Conservation (phyloP, 2,329 filamentous ascomycete genomes). For the Verticillium nonalfalfae region DNA sequence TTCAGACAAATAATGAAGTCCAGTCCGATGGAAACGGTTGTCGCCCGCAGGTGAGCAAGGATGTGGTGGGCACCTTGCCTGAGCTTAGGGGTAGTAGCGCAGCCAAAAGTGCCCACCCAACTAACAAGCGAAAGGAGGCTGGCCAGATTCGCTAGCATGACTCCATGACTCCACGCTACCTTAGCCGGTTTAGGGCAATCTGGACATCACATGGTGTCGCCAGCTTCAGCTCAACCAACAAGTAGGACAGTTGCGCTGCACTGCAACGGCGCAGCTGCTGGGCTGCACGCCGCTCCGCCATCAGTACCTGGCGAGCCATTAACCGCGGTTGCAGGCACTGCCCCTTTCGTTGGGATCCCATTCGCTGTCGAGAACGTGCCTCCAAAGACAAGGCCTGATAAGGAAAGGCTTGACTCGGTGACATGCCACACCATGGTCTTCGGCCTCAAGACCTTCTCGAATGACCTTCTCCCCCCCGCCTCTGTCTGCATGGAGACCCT, state of each 20-base stretch:
- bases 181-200: neutral
- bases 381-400: neutral
- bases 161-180: too few relatives aligned
- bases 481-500: neutral
- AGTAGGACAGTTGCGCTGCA: neutral
- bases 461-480: neutral
- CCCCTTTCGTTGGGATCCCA: neutral
- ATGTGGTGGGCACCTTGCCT: too few relatives aligned
- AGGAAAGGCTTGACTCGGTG: neutral
- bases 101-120: too few relatives aligned
- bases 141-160: too few relatives aligned
- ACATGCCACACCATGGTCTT: neutral
- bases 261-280: neutral
- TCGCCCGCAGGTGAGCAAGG: too few relatives aligned
- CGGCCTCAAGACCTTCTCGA: neutral
- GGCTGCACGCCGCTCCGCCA: neutral
- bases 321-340: neutral
- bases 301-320: neutral
- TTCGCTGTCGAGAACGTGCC: neutral
- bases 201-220: neutral
- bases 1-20: too few relatives aligned
- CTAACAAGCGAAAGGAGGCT: too few relatives aligned
- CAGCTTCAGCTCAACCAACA: neutral
- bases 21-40: too few relatives aligned
- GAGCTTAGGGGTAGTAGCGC: too few relatives aligned